Base-by-base conservation (phyloP, 148 eudicot species). In the Camellia granthamiana region DNA sequence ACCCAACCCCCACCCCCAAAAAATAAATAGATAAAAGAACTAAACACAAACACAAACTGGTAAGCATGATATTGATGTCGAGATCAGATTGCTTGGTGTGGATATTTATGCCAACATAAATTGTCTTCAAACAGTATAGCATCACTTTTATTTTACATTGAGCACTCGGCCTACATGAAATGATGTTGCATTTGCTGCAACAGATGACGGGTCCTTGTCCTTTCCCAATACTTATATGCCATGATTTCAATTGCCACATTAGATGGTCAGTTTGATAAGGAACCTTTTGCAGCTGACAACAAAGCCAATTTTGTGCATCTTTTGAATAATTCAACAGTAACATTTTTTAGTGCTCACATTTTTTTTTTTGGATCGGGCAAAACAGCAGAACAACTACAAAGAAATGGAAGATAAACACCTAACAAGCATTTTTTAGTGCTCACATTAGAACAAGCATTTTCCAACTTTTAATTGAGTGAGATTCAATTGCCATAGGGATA, bases 71-170 rank as follows among this genome's bases (percentile, higher is more conserved):
- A 67, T 3, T 7, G 47, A 0, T 4, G 6, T 15, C 44, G 21
- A 76, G n/a, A 62, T 44, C 69, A 61, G 11, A 76, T 30, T 2
- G 43, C 51, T 43, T 15, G 14, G 10, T 30, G 49, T 2, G 38
- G 55, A 56, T 60, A 38, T 43, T 75, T 43, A 21, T 59, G 78
- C 67, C 67, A 75, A 10, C n/a, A 47, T 76, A 49, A 47, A 63
- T 7, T 14, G 12, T 18, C 46, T 76, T 60, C 7, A 19, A 18
- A 75, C 16, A 62, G 13, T 12, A 11, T 44, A 18, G 9, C 47
- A 60, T 47, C 10, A 59, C 38, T 18, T 62, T 75, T 2, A 41
- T 42, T 7, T 43, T 10, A 44, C 10, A 75, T n/a, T 42, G 12
- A 75, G 52, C 30, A 60, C 54, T n/a, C 23, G 19, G 11, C 38